Percentiles rank a stretch among this genome's conserved stretches.
These are phyloP conservation scores for Cordyceps fumosorosea DNA, from an alignment of 2,329 filamentous ascomycete genomes.

Conservation along the genomic window DNA sequence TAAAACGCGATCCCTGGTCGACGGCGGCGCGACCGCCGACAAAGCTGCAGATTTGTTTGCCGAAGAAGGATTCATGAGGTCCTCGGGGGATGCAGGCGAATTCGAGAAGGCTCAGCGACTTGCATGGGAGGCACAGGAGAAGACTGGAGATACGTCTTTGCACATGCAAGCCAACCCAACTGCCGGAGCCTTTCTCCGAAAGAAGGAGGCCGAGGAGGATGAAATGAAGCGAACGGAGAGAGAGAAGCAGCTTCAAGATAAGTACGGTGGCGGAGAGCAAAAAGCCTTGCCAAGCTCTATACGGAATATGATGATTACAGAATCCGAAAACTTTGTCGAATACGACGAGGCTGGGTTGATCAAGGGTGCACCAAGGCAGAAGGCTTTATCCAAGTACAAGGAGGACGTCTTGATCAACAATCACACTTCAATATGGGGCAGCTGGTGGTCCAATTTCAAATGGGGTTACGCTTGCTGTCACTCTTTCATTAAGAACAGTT, in stretches of 20 bases:
- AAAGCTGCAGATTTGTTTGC: conserved; percentile 77
- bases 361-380: conserved; percentile 74
- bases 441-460: conserved; percentile 92
- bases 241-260: conserved; percentile 66
- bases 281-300: conserved; percentile 53
- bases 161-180: conserved; percentile 97
- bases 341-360: conserved; percentile 87
- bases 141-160: conserved; percentile 66
- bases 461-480: conserved; percentile 98
- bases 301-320: conserved; percentile 61
- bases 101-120: conserved; percentile 86
- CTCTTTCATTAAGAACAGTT: conserved; percentile 90
- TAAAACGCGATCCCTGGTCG: conserved; percentile 87
- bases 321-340: conserved; percentile 84
- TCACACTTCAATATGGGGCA: conserved; percentile 88
- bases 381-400: conserved; percentile 81
- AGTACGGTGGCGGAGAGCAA: conserved; percentile 67
- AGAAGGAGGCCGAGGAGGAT: conserved; percentile 69
- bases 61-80: conserved; percentile 85
- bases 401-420: conserved; percentile 89
- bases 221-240: conserved; percentile 62
- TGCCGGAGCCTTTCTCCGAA: conserved; percentile 76
- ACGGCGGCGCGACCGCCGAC: conserved; percentile 73
- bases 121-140: conserved; percentile 93
- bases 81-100: conserved; percentile 84